A percentile compares a stretch with the other conserved stretches of the same genome.
Evolutionary conservation across 2,329 filamentous ascomycete genomes (phyloP).

Genomic region (Aspergillus arachidicola): DNA sequence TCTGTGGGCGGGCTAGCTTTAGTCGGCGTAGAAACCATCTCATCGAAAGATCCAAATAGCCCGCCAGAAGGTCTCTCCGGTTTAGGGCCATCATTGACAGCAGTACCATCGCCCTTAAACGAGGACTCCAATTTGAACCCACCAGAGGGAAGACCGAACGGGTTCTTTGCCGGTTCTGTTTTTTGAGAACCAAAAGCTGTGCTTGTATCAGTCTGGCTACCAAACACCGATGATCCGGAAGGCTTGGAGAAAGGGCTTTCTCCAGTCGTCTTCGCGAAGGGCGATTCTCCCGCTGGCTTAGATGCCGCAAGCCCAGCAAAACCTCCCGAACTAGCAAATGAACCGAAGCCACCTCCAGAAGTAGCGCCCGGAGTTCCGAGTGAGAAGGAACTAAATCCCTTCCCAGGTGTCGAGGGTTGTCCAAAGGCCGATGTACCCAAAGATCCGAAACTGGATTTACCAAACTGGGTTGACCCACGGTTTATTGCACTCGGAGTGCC

Average conservation of each 20-base stretch:
- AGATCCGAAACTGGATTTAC: conserved; percentile 36
- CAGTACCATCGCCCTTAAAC: conserved; percentile 47
- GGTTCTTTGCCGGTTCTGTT: conserved; percentile 28
- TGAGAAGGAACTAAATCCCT: conserved; percentile 23
- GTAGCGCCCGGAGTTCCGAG: conserved; percentile 24
- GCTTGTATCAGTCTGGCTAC: conserved; percentile 23
- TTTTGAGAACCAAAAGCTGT: conserved; percentile 34
- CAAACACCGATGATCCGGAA: conserved; percentile 35
- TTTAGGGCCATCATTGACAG: conserved; percentile 43
- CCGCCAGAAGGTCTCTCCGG: conserved; percentile 36
- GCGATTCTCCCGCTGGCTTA: conserved; percentile 28
- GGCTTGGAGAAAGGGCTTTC: conserved; percentile 34
- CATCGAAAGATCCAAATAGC: conserved; percentile 42
- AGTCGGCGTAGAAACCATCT: conserved; percentile 39
- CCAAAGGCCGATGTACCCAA: conserved; percentile 30
- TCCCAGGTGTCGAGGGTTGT: conserved; percentile 33
- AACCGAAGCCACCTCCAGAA: conserved; percentile 38
- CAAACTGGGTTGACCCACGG: conserved; percentile 33
- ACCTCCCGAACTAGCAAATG: conserved; percentile 31
- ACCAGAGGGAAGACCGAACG: conserved; percentile 31
- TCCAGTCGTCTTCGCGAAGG: conserved; percentile 30
- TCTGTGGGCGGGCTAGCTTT: conserved; percentile 38
- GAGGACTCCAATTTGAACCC: conserved; percentile 48
- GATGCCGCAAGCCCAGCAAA: conserved; percentile 28
- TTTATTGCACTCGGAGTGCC: conserved; percentile 39